Percentiles rank a stretch among this genome's conserved stretches.
These are phyloP conservation scores for Didymella pomorum DNA, from an alignment of 2,329 filamentous ascomycete genomes.

Conservation along the genomic window DNA sequence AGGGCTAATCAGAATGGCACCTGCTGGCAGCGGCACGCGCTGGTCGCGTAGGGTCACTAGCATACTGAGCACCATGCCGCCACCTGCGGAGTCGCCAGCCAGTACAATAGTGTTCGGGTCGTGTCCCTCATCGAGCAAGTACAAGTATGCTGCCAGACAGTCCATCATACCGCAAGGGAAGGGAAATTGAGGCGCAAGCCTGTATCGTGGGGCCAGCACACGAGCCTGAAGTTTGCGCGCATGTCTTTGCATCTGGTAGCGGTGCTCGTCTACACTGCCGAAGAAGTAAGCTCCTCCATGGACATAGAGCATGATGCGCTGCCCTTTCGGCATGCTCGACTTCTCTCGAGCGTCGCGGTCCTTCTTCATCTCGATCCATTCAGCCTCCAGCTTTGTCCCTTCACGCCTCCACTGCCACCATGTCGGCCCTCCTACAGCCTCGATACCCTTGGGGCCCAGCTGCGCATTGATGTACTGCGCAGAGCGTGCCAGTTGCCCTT, in stretches of 20 bases:
- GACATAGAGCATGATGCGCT: slow-evolving; percentile 88
- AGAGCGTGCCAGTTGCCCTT: slow-evolving; percentile 67
- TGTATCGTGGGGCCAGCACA: slow-evolving; percentile 84
- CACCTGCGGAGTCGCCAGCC: slow-evolving; percentile 92
- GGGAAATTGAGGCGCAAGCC: slow-evolving; percentile 90
- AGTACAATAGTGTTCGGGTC: slow-evolving; percentile 83
- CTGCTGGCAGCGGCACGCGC: slow-evolving; percentile 83
- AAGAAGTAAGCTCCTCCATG: slow-evolving; percentile 97
- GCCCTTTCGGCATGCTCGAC: slow-evolving; percentile 62
- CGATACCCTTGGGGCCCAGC: slow-evolving; percentile 78
- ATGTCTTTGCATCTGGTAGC: slow-evolving; percentile 97
- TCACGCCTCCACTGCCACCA: slow-evolving; percentile 74
- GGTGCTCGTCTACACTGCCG: slow-evolving; percentile 92
- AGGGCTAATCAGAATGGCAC: slow-evolving; percentile 88
- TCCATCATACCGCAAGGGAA: slow-evolving; percentile 94
- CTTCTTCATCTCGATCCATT: slow-evolving; percentile 96
- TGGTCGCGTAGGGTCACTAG: slow-evolving; percentile 83
- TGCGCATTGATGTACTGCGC: slow-evolving; percentile 74
- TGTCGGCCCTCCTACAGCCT: slow-evolving; percentile 83
- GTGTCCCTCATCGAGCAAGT: slow-evolving; percentile 74
- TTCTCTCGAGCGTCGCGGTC: slow-evolving; percentile 78
- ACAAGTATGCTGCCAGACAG: slow-evolving; percentile 86
- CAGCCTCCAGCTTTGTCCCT: slow-evolving; percentile 72
- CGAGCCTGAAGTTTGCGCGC: slow-evolving; percentile 91
- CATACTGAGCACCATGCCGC: slow-evolving; percentile 83